Percentiles rank a stretch among this genome's conserved stretches.
Evolutionary conservation across 371 early-diverging fungal genomes (phyloP).

Genomic region (Mucor plumbeus): DNA sequence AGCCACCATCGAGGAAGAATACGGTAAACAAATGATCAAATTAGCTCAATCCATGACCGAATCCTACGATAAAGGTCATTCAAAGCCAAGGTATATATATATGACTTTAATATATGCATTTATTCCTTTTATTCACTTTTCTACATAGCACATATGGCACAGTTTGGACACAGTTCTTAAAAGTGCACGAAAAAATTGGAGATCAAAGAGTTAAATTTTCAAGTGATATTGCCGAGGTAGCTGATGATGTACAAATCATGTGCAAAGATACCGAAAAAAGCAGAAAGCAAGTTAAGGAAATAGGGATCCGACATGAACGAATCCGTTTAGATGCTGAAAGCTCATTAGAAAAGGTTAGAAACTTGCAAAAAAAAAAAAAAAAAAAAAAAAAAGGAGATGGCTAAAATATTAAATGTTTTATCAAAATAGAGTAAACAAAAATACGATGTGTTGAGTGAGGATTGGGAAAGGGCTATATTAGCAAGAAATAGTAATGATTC

Average conservation of each 20-base stretch:
- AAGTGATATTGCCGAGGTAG: conserved; percentile 59
- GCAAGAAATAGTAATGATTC: conserved; percentile 59
- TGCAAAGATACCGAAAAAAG: conserved; percentile 79
- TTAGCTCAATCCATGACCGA: conserved; percentile 46
- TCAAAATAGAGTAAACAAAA: conserved; percentile 60
- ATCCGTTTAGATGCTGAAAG: conserved; percentile 67
- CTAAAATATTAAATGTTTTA: neutral
- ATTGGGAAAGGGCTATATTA: conserved; percentile 76
- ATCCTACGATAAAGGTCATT: conserved; percentile 39
- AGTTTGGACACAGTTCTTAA: conserved; percentile 58
- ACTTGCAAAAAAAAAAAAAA: neutral
- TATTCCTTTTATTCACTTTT: neutral
- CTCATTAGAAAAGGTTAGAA: conserved; percentile 71
- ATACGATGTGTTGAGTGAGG: conserved; percentile 72
- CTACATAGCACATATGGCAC: conserved; percentile 58
- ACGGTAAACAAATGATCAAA: conserved; percentile 56
- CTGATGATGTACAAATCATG: conserved; percentile 71
- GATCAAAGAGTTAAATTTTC: conserved; percentile 69
- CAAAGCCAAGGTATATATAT: conserved; percentile 39
- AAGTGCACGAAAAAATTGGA: conserved; percentile 76
- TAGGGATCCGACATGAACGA: conserved; percentile 69
- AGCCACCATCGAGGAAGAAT: conserved; percentile 60
- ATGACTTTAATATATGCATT: neutral
- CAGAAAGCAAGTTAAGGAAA: conserved; percentile 81
- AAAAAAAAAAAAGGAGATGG: neutral